Base-by-base conservation (phyloP, 106 monocot species). In the Dactylorhiza incarnata region DNA sequence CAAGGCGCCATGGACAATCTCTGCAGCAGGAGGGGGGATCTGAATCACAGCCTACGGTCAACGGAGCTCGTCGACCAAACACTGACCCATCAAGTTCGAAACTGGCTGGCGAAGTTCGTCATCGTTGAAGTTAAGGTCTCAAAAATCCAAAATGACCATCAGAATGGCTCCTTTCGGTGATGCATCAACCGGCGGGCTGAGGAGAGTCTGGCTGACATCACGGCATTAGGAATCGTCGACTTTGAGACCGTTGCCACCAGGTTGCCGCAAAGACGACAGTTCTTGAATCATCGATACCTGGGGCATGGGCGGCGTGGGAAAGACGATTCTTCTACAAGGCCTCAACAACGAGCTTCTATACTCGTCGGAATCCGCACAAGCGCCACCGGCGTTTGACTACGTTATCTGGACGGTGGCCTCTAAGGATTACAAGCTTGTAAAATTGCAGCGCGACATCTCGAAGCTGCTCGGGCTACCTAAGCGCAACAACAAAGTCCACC, bases 261-360 rank as follows among this genome's bases (percentile, higher is more conserved):
- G 29, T 37, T 66, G 66, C 66, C 29, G 29, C 66, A 26, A 2
- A 66, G 23, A 71, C n/a, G 81, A 76, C 6, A 24, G 45, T 15
- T 70, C 52, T 7, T 22, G 46, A 17, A 71, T 59, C 71, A 48
- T 81, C 3, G 81, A 71, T n/a, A 76, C 76, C 54, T 81, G 76
- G 72, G 81, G 81, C n/a, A 76, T 59, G 49, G 80, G 80, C 43
- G 81, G 81, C 25, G 75, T 71, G 23, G 81, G 81, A n/a, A 81
- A 81, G 47, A 76, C 77, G 13, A 75, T 68, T 15, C 49, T 77
- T 44, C 76, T 82, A 1, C 48, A 45, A 9, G 20, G 13, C 13
- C 63, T 82, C 63, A 62, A 77, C 45, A 47, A 77, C n/a, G 45
- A 73, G 17, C 56, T 73, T 6, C 29, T 8, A 16, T 23, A 17